These are phyloP conservation scores for Trametes meyenii DNA, from an alignment of 768 basidiomycete species.

Conservation along the genomic window DNA sequence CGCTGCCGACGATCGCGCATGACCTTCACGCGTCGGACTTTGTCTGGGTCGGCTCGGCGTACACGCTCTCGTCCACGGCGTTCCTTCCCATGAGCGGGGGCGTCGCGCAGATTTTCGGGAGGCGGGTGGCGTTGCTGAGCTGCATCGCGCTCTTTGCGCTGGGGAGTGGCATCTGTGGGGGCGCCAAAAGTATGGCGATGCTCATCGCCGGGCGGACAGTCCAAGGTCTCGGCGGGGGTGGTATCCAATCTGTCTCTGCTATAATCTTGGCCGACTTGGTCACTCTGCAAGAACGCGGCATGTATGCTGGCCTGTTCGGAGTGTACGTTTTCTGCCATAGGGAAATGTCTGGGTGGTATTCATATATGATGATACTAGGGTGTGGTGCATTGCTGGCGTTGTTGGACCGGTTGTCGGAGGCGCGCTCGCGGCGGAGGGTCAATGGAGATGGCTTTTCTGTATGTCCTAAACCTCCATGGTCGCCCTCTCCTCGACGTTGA, in stretches of 20 bases:
- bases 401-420: conserved; percentile 35
- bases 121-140: conserved; percentile 34
- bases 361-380: conserved; percentile 4
- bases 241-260: conserved; percentile 31
- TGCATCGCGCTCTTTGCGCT: conserved; percentile 37
- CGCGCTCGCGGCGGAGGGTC: conserved; percentile 18
- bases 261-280: conserved; percentile 42
- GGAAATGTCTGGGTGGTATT: conserved; percentile 18
- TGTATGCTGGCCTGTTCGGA: background rate
- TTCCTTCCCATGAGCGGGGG: conserved; percentile 38
- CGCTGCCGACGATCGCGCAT: conserved; percentile 20
- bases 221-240: conserved; percentile 38
- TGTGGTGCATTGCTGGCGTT: conserved; percentile 32
- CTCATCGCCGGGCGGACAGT: conserved; percentile 41
- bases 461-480: background rate
- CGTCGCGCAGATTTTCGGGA: conserved; percentile 37
- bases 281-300: conserved; percentile 40
- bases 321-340: background rate
- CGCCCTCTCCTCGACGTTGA: background rate
- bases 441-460: conserved; percentile 15
- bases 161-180: conserved; percentile 43
- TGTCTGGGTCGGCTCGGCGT: conserved; percentile 33
- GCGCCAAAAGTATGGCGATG: conserved; percentile 42
- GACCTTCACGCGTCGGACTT: conserved; percentile 26
- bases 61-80: conserved; percentile 38